Conservation (phyloP, 2,329 filamentous ascomycete genomes). For the Sarocladiaceae sp. region DNA sequence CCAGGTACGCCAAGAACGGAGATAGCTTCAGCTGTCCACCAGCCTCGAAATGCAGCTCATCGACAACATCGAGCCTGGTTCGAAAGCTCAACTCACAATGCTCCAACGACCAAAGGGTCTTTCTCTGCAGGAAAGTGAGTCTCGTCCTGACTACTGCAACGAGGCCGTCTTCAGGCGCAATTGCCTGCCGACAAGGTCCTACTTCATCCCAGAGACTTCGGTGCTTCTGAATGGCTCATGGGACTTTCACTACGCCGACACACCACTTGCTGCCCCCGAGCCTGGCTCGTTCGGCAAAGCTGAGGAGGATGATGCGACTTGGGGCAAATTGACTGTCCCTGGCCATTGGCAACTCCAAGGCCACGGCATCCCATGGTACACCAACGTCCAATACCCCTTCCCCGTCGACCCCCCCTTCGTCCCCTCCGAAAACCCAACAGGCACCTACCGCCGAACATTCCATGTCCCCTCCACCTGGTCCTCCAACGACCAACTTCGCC, state of each 20-base stretch:
- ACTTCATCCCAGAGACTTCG: constrained; percentile 10
- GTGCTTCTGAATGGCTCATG: constrained; percentile 38
- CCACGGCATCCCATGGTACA: constrained; percentile 63
- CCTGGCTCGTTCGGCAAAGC: constrained; percentile 22
- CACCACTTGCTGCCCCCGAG: constrained; percentile 11
- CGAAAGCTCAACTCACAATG: neutral
- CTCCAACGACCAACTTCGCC: constrained; percentile 43
- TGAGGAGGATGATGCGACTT: neutral
- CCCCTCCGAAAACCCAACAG: constrained; percentile 60
- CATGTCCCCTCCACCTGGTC: constrained; percentile 44
- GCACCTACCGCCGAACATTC: constrained; percentile 56
- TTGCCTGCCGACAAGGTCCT: constrained; percentile 12
- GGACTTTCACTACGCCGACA: constrained; percentile 17
- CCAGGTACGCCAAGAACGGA: no score
- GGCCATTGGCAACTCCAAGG: constrained; percentile 69
- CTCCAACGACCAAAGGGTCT: neutral
- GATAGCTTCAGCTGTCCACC: no score
- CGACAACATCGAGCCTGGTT: neutral
- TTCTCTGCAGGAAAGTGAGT: neutral
- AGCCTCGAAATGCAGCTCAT: neutral
- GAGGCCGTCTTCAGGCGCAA: constrained; percentile 15
- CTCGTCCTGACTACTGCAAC: constrained; percentile 13
- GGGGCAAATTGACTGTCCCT: constrained; percentile 43
- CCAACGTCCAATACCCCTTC: constrained; percentile 63
- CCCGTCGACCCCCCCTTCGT: constrained; percentile 61